phyloP scores from a whole-genome alignment of 202 grass and related monocot genomes.

The Setaria viridis region DNA sequence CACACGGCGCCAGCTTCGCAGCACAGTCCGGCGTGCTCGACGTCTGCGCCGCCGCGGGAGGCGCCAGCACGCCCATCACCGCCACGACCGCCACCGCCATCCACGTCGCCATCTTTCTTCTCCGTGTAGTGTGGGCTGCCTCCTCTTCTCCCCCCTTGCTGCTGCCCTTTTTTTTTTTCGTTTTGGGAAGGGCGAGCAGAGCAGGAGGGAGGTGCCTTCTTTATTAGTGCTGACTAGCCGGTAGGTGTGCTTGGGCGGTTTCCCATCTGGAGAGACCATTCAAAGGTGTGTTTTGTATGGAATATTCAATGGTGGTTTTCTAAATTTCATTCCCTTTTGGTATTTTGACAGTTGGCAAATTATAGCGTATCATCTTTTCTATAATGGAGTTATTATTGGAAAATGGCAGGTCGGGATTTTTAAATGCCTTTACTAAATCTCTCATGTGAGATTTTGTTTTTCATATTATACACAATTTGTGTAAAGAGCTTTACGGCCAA shows the following conservation, averaged over 20 bases:
- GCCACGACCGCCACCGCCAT: background rate
- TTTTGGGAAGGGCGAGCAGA: background rate
- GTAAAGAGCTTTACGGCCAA: too few relatives aligned
- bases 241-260: background rate
- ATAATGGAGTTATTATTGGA: background rate
- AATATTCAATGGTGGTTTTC: background rate
- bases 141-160: background rate
- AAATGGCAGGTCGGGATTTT: background rate
- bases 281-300: background rate
- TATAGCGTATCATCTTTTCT: background rate
- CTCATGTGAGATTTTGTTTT: background rate
- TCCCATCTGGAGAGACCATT: background rate
- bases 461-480: background rate
- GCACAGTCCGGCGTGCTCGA: slow-evolving; percentile 20
- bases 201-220: background rate
- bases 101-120: slow-evolving; percentile 30
- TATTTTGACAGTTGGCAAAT: background rate
- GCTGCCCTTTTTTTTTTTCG: too few relatives aligned
- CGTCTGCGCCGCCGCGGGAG: slow-evolving; percentile 45
- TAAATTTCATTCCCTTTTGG: background rate
- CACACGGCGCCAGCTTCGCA: slow-evolving; percentile 49
- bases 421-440: background rate
- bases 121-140: background rate
- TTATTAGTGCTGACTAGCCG: background rate
- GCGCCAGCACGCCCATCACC: slow-evolving; percentile 35